A percentile compares a stretch with the other conserved stretches of the same genome.
Evolutionary conservation across 441 rosid genomes (phyloP).

Genomic region (Erodium moschatum): DNA sequence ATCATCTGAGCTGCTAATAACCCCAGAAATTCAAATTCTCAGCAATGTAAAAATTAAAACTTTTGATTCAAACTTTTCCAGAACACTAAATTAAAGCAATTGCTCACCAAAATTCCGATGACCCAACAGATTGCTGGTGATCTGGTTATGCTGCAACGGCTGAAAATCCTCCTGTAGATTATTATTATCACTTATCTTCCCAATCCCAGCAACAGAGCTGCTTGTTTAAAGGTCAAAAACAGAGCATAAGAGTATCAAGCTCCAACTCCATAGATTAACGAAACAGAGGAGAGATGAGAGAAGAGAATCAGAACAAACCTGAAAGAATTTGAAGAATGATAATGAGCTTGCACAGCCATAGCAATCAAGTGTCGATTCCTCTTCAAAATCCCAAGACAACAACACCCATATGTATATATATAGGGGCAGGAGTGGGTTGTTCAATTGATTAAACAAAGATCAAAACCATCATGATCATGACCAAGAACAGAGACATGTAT

Average conservation of each 20-base stretch:
- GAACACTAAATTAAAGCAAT: neutral
- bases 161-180: neutral
- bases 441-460: neutral
- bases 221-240: neutral
- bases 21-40: neutral
- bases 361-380: neutral
- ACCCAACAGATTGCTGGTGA: neutral
- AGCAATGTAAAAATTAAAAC: neutral
- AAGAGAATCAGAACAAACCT: neutral
- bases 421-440: neutral
- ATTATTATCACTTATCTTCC: neutral
- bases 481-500: neutral
- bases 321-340: neutral
- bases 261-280: no score
- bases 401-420: neutral
- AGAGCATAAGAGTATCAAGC: neutral
- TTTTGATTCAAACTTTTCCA: neutral
- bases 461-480: neutral
- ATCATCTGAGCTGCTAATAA: neutral
- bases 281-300: neutral
- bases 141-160: neutral
- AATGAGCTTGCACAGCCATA: neutral
- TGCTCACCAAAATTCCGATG: constrained; percentile 2
- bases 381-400: neutral
- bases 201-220: neutral